These are phyloP conservation scores for Chenopodium suecicum DNA, from an alignment of 148 eudicot genomes.

Conservation along the genomic window DNA sequence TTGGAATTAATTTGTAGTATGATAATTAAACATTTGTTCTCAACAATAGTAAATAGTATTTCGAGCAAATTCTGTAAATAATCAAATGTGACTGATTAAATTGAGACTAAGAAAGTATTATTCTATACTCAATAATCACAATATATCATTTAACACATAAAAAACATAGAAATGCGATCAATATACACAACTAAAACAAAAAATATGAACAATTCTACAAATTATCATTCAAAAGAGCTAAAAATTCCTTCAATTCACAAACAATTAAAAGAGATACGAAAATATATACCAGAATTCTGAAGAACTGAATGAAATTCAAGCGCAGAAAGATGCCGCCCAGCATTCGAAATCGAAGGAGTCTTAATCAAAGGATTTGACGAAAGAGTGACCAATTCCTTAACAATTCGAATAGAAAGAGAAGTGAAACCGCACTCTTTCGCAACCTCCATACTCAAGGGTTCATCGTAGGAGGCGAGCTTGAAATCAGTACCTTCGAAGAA, in stretches of 20 bases:
- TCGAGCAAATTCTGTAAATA: too few relatives aligned
- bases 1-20: too few relatives aligned
- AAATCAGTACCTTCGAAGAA: conserved; percentile 83
- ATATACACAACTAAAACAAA: not conserved
- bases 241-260: not conserved
- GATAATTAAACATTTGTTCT: too few relatives aligned
- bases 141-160: not conserved
- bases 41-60: too few relatives aligned
- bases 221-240: not conserved
- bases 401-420: conserved; percentile 77
- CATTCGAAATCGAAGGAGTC: conserved; percentile 64
- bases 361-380: conserved; percentile 58
- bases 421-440: conserved; percentile 92
- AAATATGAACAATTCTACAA: not conserved
- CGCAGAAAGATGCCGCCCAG: conserved; percentile 88
- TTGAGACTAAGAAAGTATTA: not conserved
- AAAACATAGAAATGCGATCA: not conserved
- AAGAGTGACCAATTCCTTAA: conserved; percentile 90
- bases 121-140: not conserved
- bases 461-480: conserved; percentile 77
- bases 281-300: conserved; percentile 57
- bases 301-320: conserved; percentile 80
- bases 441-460: conserved; percentile 62
- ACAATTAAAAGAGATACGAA: not conserved
- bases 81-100: not conserved